phyloP scores from a whole-genome alignment of 202 grass and related monocot genomes.

The Carex arenaria region DNA sequence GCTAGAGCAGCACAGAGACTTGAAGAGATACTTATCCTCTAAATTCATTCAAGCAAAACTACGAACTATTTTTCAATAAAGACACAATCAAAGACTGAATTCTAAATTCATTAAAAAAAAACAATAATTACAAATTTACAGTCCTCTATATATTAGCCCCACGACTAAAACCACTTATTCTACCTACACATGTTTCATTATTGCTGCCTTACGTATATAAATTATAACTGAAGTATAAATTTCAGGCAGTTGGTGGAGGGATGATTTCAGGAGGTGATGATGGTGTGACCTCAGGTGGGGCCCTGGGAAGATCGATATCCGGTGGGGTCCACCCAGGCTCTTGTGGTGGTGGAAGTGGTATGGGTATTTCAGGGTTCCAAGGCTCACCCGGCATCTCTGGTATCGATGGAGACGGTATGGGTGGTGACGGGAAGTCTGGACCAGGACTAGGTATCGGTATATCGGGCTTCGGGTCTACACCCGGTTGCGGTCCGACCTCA shows the following conservation, averaged over 20 bases:
- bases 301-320: slow-evolving; percentile 17
- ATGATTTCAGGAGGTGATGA: slow-evolving; percentile 13
- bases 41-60: no score
- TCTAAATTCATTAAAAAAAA: no score
- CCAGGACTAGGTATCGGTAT: slow-evolving; percentile 19
- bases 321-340: slow-evolving; percentile 29
- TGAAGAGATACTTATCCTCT: no score
- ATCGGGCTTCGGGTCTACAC: slow-evolving; percentile 35
- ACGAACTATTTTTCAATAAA: no score
- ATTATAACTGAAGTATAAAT: not conserved
- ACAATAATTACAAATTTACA: no score
- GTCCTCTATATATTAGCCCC: not conserved
- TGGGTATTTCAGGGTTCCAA: slow-evolving; percentile 25
- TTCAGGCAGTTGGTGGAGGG: slow-evolving; percentile 4
- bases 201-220: not conserved
- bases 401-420: slow-evolving; percentile 42
- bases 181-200: not conserved
- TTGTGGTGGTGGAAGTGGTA: slow-evolving; percentile 20
- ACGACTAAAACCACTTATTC: not conserved
- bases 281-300: slow-evolving; percentile 15
- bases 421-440: slow-evolving; percentile 44
- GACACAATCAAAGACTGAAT: no score
- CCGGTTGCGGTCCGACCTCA: slow-evolving; percentile 20
- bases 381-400: slow-evolving; percentile 54
- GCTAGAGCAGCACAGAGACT: not conserved